A percentile compares a stretch with the other conserved stretches of the same genome.
Evolutionary conservation across 768 basidiomycete species (phyloP).

Genomic region (Boletus insuetus): DNA sequence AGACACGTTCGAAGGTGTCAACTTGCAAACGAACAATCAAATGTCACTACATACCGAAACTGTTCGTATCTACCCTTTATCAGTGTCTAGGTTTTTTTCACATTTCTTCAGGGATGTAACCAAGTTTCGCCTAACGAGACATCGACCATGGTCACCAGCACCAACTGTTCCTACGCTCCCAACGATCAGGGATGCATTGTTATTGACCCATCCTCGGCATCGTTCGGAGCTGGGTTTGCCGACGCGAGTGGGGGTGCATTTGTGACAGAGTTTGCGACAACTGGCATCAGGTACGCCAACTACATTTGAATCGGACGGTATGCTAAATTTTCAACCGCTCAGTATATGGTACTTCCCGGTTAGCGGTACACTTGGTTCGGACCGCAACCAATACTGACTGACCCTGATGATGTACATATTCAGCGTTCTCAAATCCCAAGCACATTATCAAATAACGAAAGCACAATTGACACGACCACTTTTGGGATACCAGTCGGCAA

Average conservation of each 20-base stretch:
- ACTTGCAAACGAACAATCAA: conserved; percentile 60
- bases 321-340: neutral
- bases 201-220: conserved; percentile 48
- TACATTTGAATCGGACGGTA: neutral
- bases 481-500: conserved; percentile 70
- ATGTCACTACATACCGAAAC: conserved; percentile 72
- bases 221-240: conserved; percentile 69
- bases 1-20: conserved; percentile 83
- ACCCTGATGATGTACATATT: neutral
- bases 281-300: conserved; percentile 57
- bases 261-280: conserved; percentile 66
- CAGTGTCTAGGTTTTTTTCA: neutral
- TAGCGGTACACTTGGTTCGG: neutral
- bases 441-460: conserved; percentile 45
- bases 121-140: conserved; percentile 48
- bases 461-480: conserved; percentile 50
- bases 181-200: conserved; percentile 68
- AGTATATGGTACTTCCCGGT: conserved; percentile 35
- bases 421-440: conserved; percentile 44
- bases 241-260: conserved; percentile 68
- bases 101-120: conserved; percentile 44
- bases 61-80: conserved; percentile 26
- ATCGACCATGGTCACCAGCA: conserved; percentile 51
- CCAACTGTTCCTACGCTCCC: conserved; percentile 56
- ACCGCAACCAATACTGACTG: neutral